phyloP scores from a whole-genome alignment of 495 filamentous ascomycete species.

The Hypoxylon fragiforme region DNA sequence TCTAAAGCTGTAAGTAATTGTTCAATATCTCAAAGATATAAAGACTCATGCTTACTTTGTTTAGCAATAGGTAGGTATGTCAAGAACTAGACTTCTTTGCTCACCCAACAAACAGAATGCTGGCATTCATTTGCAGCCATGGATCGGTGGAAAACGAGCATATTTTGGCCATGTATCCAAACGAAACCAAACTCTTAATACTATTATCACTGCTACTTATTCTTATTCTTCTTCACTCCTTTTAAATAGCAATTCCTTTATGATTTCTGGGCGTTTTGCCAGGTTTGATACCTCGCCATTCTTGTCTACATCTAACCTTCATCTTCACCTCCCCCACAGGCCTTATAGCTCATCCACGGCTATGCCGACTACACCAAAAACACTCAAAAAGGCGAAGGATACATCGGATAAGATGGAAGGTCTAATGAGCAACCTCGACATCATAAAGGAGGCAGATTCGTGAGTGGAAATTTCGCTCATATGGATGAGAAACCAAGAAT shows the following conservation, averaged over 20 bases:
- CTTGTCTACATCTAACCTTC: too few relatives aligned
- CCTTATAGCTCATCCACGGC: slow-evolving; percentile 13
- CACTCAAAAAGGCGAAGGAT: slow-evolving; percentile 5
- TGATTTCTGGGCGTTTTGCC: too few relatives aligned
- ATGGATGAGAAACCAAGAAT: not conserved
- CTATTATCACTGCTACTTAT: too few relatives aligned
- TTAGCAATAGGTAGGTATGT: not conserved
- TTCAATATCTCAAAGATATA: too few relatives aligned
- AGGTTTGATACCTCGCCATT: too few relatives aligned
- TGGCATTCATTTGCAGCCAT: not conserved
- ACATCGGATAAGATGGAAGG: slow-evolving; percentile 3
- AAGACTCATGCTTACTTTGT: not conserved
- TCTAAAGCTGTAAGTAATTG: too few relatives aligned
- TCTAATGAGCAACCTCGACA: slow-evolving; percentile 36
- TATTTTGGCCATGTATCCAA: not conserved
- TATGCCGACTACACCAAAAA: slow-evolving; percentile 21
- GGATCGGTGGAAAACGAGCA: not conserved
- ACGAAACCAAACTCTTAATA: not conserved
- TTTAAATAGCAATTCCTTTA: not conserved
- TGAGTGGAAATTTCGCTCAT: slow-evolving; percentile 39
- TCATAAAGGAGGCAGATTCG: slow-evolving; percentile 63
- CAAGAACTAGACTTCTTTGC: not conserved
- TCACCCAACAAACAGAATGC: not conserved
- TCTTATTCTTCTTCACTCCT: too few relatives aligned
- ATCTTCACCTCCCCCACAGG: not conserved